Percentiles rank a stretch among this genome's conserved stretches.
These are phyloP conservation scores for Ophiosphaerella narmari DNA, from an alignment of 2,329 filamentous ascomycete genomes.

Conservation along the genomic window DNA sequence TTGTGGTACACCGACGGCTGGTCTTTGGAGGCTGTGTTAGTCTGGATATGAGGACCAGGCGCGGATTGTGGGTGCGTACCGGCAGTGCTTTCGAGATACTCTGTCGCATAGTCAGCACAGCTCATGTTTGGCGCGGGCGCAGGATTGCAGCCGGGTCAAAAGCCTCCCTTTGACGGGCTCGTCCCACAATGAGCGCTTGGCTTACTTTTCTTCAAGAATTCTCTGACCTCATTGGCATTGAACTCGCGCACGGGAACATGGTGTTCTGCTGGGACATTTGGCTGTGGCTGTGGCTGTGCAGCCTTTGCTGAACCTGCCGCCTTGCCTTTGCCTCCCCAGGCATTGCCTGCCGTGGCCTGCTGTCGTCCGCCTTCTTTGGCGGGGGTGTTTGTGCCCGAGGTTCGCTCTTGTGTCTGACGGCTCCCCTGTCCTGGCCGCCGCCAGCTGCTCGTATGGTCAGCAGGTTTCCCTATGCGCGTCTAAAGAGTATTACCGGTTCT, in stretches of 20 bases:
- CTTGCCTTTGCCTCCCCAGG: slow-evolving; percentile 43
- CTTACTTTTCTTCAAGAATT: slow-evolving; percentile 49
- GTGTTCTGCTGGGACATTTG: slow-evolving; percentile 30
- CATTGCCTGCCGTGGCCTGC: slow-evolving; percentile 42
- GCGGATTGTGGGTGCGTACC: slow-evolving; percentile 22
- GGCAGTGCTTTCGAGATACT: slow-evolving; percentile 36
- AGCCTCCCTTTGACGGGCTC: no score
- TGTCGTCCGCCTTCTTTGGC: slow-evolving; percentile 39
- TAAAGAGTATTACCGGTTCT: slow-evolving; percentile 37
- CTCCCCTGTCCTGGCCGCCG: slow-evolving; percentile 41
- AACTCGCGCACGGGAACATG: slow-evolving; percentile 48
- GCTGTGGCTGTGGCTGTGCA: slow-evolving; percentile 11
- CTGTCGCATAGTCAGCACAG: slow-evolving; percentile 26
- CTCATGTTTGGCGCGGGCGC: not conserved
- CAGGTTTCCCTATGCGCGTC: not conserved
- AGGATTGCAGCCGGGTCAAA: not conserved
- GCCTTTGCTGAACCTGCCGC: slow-evolving; percentile 21
- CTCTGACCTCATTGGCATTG: slow-evolving; percentile 51
- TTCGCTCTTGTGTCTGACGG: slow-evolving; percentile 32
- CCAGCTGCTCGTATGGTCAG: slow-evolving; percentile 38
- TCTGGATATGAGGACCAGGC: slow-evolving; percentile 8
- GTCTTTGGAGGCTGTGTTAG: slow-evolving; percentile 30
- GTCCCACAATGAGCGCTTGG: slow-evolving; percentile 4
- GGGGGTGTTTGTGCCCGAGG: slow-evolving; percentile 40
- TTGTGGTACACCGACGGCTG: slow-evolving; percentile 44